Evolutionary conservation across 768 basidiomycete species (phyloP).

Genomic region (Nevesoporus exiguus): DNA sequence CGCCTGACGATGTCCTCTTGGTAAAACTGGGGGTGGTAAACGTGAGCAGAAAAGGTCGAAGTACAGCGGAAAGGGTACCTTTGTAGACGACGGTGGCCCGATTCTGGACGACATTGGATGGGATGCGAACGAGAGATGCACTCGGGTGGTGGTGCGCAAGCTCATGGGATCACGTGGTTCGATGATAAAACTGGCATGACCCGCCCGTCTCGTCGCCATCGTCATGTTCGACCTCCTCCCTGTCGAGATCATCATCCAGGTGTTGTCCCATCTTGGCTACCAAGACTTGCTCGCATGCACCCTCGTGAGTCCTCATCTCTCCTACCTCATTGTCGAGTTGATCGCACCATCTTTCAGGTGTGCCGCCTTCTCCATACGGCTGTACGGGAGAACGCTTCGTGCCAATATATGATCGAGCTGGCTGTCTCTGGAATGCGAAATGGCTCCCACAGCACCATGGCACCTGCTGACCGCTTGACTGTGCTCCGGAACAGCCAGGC

Average conservation of each 20-base stretch:
- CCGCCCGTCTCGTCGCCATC: not conserved
- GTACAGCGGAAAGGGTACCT: constrained; percentile 19
- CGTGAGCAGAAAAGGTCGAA: not conserved
- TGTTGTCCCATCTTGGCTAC: constrained; percentile 19
- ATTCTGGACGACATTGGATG: constrained; percentile 27
- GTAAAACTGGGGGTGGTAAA: constrained; percentile 46
- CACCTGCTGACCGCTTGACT: constrained; percentile 35
- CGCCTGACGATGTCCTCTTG: constrained; percentile 64
- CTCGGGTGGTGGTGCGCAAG: not conserved
- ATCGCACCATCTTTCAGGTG: constrained; percentile 24
- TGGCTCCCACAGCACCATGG: constrained; percentile 30
- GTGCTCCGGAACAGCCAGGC: constrained; percentile 37
- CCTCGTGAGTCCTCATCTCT: constrained; percentile 15
- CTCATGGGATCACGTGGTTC: constrained; percentile 21
- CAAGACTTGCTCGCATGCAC: constrained; percentile 29
- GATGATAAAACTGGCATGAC: not conserved
- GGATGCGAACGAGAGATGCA: constrained; percentile 7
- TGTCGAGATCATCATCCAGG: constrained; percentile 23
- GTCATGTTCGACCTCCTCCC: constrained; percentile 22
- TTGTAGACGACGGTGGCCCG: constrained; percentile 29
- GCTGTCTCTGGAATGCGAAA: constrained; percentile 41
- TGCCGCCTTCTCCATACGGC: constrained; percentile 30
- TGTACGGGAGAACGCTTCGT: constrained; percentile 29
- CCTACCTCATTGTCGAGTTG: not conserved
- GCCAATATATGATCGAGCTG: constrained; percentile 46